Base-by-base conservation (phyloP, 177 flowering plant species). In the Telopea speciosissima region DNA sequence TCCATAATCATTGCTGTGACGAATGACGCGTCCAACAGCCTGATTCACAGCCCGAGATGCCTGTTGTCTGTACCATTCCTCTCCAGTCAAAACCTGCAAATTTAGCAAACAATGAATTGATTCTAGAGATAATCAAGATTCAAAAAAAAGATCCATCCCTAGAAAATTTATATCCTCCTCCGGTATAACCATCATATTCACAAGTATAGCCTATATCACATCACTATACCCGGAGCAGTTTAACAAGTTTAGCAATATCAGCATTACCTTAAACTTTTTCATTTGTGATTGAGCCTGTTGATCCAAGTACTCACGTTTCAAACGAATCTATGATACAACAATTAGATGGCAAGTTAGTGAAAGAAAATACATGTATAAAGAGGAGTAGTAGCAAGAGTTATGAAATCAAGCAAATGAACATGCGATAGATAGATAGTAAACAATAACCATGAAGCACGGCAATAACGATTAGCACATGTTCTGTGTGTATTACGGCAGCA, bases 1-100 rank as follows among this genome's bases (percentile, higher is more conserved):
- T 74, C 99, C 99, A 80, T 88, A 91, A 81, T 95, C 99, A 86
- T 90, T 79, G 36, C 89, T 90, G 83, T 95, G 99, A 67, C 99
- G 97, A 73, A 95, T 95, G 70, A 95, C 97, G 75, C 99, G 99
- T 14, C 99, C 99, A 75, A 95, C 91, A 63, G 99, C 97, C 85
- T 95, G 99, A 82, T 95, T 95, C 58, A 92, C 97, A 81, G 99
- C 99, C 24, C 99, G 79, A 62, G 86, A 80, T 63, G 94, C 97
- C 84, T 92, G 96, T 77, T 92, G 99, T 79, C 72, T 84, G 68
- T 95, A 95, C 99, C 99, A 95, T 52, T 88, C 91, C 73, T 90
- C 96, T 77, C 99, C 99, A 67, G 90, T 83, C 65, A 95, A 71
- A 77, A 70, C 77, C 87, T 86, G 81, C 62, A 74, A 73, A 49